Percentiles rank a stretch among this genome's conserved stretches.
phyloP scores from a whole-genome alignment of 2,329 filamentous ascomycete species.

The Cladophialophora chaetospira region DNA sequence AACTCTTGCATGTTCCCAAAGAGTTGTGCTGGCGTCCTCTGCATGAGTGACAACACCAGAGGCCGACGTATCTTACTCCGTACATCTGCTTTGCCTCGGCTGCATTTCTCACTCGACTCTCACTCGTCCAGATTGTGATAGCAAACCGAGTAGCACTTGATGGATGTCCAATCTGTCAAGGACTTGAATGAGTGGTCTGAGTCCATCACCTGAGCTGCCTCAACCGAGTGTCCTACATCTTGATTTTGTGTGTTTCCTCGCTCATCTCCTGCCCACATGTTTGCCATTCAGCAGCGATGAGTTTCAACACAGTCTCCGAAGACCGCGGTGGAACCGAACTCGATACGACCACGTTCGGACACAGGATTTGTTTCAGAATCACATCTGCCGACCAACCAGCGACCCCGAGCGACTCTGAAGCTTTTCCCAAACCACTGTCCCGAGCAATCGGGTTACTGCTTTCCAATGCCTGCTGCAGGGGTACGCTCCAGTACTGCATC shows the following conservation, averaged over 20 bases:
- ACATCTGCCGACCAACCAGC: conserved; percentile 26
- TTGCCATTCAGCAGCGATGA: background rate
- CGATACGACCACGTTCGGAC: conserved; percentile 12
- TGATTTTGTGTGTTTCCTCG: background rate
- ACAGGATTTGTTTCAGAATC: conserved; percentile 21
- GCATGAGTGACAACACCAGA: background rate
- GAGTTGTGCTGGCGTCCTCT: no score
- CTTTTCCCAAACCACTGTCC: conserved; percentile 5
- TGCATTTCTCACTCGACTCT: conserved; percentile 2
- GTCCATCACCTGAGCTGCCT: conserved; percentile 21
- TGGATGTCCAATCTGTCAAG: no score
- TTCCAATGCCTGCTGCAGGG: conserved; percentile 18
- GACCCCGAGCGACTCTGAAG: background rate
- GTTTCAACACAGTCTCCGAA: conserved; percentile 10
- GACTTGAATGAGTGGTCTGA: conserved; percentile 28
- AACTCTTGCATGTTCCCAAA: no score
- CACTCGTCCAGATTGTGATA: conserved; percentile 25
- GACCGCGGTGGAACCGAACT: background rate
- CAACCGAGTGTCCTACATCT: background rate
- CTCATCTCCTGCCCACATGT: background rate
- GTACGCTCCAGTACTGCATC: conserved; percentile 17
- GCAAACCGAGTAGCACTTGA: conserved; percentile 1
- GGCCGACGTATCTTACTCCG: background rate
- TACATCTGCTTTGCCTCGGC: background rate
- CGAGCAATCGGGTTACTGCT: conserved; percentile 17